These are phyloP conservation scores for Cystoderma amianthinum DNA, from an alignment of 768 basidiomycete species.

Conservation along the genomic window DNA sequence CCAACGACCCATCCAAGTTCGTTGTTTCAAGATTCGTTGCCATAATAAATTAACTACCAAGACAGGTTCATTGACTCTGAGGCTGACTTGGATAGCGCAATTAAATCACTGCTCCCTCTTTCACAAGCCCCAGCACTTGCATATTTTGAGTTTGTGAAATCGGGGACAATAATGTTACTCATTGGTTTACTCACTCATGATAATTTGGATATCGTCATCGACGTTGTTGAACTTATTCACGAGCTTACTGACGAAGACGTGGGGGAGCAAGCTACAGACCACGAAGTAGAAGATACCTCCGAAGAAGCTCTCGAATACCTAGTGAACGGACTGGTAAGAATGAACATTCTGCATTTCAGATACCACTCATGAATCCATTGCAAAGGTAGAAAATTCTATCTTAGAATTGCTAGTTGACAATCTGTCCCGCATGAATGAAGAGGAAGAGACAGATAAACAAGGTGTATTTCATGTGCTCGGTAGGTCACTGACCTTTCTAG, in stretches of 20 bases:
- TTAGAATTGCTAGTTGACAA: slow-evolving; percentile 90
- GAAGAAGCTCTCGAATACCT: slow-evolving; percentile 70
- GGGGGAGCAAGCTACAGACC: slow-evolving; percentile 64
- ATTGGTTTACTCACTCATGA: slow-evolving; percentile 90
- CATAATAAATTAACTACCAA: background rate
- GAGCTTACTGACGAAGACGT: slow-evolving; percentile 97
- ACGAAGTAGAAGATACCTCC: slow-evolving; percentile 55
- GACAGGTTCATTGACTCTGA: slow-evolving; percentile 97
- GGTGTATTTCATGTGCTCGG: slow-evolving; percentile 94
- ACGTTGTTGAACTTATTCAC: slow-evolving; percentile 85
- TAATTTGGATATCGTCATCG: slow-evolving; percentile 96
- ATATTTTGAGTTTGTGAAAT: slow-evolving; percentile 84
- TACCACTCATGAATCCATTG: slow-evolving; percentile 4
- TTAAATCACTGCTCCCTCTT: slow-evolving; percentile 84
- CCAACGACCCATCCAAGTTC: slow-evolving; percentile 87
- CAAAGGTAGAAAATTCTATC: slow-evolving; percentile 74
- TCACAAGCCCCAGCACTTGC: slow-evolving; percentile 78
- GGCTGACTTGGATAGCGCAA: slow-evolving; percentile 83
- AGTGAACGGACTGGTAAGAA: slow-evolving; percentile 68
- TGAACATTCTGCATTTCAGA: slow-evolving; percentile 1
- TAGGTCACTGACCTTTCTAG: slow-evolving; percentile 14
- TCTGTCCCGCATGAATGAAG: slow-evolving; percentile 79
- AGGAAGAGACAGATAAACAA: slow-evolving; percentile 84
- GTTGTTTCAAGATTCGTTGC: slow-evolving; percentile 1
- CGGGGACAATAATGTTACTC: slow-evolving; percentile 62